Evolutionary conservation across 371 early-diverging fungal species (phyloP), one percentile per base, ranked within the genome.

Genomic region (Actinomortierella ambigua): DNA sequence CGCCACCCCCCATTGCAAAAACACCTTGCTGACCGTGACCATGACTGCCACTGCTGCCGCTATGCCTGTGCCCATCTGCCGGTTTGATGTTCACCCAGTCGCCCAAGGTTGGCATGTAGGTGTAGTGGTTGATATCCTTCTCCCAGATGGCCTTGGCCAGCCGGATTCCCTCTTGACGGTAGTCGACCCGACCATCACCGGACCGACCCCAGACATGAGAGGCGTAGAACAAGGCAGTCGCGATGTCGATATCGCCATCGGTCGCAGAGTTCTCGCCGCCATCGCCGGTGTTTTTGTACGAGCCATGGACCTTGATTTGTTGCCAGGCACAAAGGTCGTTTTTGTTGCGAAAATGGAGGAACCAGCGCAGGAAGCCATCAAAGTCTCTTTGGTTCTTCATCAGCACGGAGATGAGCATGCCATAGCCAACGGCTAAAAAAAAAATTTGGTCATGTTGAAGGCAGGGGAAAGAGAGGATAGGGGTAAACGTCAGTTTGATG

Each of bases 251-350:
- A 66, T 83, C 85, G 8, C 88, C 88, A 48, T 87, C 86, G 1
- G 85, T 84, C 9, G 81, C 82, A 43, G 85, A 68, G 67, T 85
- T 85, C n/a, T 76, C 69, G 53, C 85, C 85, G 3, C 88, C 88
- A n/a, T 87, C 88, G 0, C 85, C 85, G 2, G 86, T 84, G 69
- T 85, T 83, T 43, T 78, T 69, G 17, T 80, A 77, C n/a, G 84
- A 83, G 20, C 85, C 85, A 75, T 79, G 76, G 40, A 79, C 29
- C 79, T 81, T 51, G 55, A 66, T 81, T 70, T 87, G 88, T 52
- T 87, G 85, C 88, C 88, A 87, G 69, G 84, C 80, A 69, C 85
- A 83, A n/a, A 87, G 71, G 8, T 85, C 88, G 29, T 85, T 82
- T 11, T 54, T 51, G 42, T 87, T 87, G 44, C 69, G 79, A 63